These are phyloP conservation scores for Pneumocystis carinii DNA, from an alignment of 1,139 yeast genomes.

Conservation along the genomic window DNA sequence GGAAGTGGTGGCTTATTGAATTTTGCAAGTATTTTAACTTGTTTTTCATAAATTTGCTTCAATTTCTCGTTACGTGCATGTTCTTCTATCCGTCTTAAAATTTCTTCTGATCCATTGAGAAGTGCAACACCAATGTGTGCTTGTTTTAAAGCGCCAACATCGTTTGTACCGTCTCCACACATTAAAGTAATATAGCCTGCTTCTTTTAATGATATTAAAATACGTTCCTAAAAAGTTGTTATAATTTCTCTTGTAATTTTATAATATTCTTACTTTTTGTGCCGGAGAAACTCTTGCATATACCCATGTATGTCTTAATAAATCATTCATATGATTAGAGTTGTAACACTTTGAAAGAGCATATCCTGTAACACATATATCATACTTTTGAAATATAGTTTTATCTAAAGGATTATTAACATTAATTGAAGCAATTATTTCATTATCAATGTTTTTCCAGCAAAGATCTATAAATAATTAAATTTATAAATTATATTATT, in stretches of 20 bases:
- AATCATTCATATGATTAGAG: constrained; percentile 41
- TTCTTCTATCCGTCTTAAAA: constrained; percentile 79
- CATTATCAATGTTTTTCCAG: constrained; percentile 77
- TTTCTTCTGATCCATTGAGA: constrained; percentile 90
- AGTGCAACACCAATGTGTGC: constrained; percentile 97
- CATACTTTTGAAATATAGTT: constrained; percentile 49
- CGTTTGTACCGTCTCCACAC: constrained; percentile 99
- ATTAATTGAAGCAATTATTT: constrained; percentile 53
- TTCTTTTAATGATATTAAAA: constrained; percentile 66
- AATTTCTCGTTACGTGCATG: constrained; percentile 53
- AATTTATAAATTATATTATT: constrained; percentile 14
- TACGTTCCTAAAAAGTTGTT: constrained; percentile 37
- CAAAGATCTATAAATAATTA: constrained; percentile 45
- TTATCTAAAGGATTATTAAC: constrained; percentile 44
- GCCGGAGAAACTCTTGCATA: constrained; percentile 95
- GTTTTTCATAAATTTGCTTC: constrained; percentile 66
- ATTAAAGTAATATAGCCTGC: constrained; percentile 86
- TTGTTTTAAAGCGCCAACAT: constrained; percentile 97
- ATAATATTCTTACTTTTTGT: constrained; percentile 38
- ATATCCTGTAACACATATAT: constrained; percentile 85
- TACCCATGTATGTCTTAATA: constrained; percentile 85
- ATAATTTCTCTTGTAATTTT: not conserved
- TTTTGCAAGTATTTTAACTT: constrained; percentile 54
- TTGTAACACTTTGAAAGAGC: constrained; percentile 52
- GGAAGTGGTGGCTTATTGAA: constrained; percentile 84